Base-by-base conservation (phyloP, 179 eudicot species). In the Patellifolia procumbens region DNA sequence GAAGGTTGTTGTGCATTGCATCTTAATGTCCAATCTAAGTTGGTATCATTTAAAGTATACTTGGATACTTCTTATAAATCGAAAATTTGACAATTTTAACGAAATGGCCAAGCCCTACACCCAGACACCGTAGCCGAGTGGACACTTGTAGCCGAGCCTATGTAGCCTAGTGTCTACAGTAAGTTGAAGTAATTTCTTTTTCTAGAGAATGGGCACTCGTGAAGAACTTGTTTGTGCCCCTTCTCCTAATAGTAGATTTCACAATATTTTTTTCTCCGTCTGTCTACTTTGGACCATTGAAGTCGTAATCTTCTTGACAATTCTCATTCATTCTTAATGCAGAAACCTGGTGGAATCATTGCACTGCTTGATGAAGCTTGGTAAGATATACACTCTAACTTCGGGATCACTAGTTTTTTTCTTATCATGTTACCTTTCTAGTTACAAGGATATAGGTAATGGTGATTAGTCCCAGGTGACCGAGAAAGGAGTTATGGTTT, bases 321-420 rank as follows among this genome's bases (percentile, higher is more conserved):
- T 74, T 63, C 24, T 20, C 64, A 58, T 69, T 63, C 75, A 20
- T 81, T 75, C 43, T 78, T 58, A 74, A 68, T 87, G 88, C 92
- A 93, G 98, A 93, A 93, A 90, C 97, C 97, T 72, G 98, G 98
- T 75, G 98, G 98, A 59, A 89, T 93, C 58, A 72, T 93, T 81
- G 87, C 98, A 67, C 79, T 93, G 83, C 98, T 93, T 77, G 98
- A 93, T 86, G 98, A 93, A 82, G 98, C 98, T 80, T 93, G 98
- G 98, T 93, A 86, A 74, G 89, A 75, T 79, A 53, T 43, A 32
- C 74, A 48, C 22, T 22, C 56, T 69, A 11, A 46, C 49, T 60
- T 70, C 48, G 9, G 59, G 29, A 26, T 60, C 35, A 45, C 16
- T 67, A 15, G 19, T 62, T 69, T 59, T 16, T 31, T 7, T 61